Base-by-base conservation (phyloP, 441 rosid genomes). In the Arabidopsis lyrata region DNA sequence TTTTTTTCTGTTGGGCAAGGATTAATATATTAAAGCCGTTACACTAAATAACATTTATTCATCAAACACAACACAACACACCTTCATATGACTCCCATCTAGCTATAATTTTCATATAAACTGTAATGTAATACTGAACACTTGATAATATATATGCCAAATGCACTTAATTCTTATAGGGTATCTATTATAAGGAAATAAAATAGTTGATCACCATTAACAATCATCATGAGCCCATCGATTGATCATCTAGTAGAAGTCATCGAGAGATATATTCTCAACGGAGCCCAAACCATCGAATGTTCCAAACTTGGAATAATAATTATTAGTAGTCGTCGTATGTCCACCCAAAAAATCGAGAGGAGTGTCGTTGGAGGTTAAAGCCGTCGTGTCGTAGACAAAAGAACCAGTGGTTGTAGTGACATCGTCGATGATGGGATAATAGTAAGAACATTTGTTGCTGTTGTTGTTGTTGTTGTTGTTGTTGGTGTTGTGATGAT, bases 291-390 rank as follows among this genome's bases (percentile, higher is more conserved):
- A 90, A 81, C 73, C 87, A 48, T 89, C 97, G 3, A 86, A 79
- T 16, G 86, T 84, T 45, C 88, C 85, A 2, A 81, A 81, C 76
- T 84, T 81, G 5, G 93, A 82, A 65, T 85, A 86, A 18, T 66
- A 72, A 12, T 52, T 60, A 60, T 66, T 38, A 31, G 53, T 73
- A 76, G 67, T 16, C 27, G 54, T 82, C 53, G 88, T 87, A 78
- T 90, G 84, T 73, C 95, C 98, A 5, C 96, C 93, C 75, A 88
- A 81, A 74, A 87, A 93, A 80, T 95, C 99, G n/a, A 93, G 89
- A 1, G 97, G 95, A 3, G 86, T 85, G 76, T 89, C 95, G 32
- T 88, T 80, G 2, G 93, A 81, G 81, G 89, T 64, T 36, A 77
- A 20, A 42, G 73, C 83, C 49, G 90, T 83, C 18, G 97, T 91